Evolutionary conservation across 2,329 filamentous ascomycete species (phyloP).

Genomic region (Truncatella angustata): DNA sequence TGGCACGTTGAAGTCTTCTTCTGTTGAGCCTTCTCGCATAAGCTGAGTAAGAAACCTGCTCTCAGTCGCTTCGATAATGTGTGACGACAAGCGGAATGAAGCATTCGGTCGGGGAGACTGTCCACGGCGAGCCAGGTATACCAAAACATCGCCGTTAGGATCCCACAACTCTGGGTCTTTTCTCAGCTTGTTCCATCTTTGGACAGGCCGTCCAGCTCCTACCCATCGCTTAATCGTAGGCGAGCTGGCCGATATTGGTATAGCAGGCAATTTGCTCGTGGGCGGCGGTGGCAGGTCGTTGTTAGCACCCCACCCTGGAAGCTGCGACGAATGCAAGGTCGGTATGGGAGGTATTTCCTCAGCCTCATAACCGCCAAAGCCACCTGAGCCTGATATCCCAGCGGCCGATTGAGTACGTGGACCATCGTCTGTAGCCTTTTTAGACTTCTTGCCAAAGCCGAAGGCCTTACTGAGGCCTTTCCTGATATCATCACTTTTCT

Average conservation of each 20-base stretch:
- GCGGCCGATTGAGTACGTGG: constrained; percentile 35
- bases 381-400: constrained; percentile 30
- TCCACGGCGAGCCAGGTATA: constrained; percentile 50
- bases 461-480: constrained; percentile 54
- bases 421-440: constrained; percentile 28
- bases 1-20: constrained; percentile 42
- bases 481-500: constrained; percentile 53
- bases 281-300: constrained; percentile 38
- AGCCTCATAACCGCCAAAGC: constrained; percentile 18
- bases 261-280: constrained; percentile 36
- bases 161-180: constrained; percentile 63
- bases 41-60: constrained; percentile 52
- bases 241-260: constrained; percentile 31
- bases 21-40: constrained; percentile 51
- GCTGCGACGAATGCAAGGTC: constrained; percentile 16
- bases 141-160: constrained; percentile 57
- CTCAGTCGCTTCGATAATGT: constrained; percentile 56
- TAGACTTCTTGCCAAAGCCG: constrained; percentile 49
- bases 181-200: constrained; percentile 55
- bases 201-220: constrained; percentile 45
- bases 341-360: constrained; percentile 23
- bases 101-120: constrained; percentile 45
- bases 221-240: constrained; percentile 53
- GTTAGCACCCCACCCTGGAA: constrained; percentile 20
- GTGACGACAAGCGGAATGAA: constrained; percentile 57